Percentiles rank a stretch among this genome's conserved stretches.
Evolutionary conservation across 139 green algal genomes (phyloP).

Genomic region (Desmodesmus armatus): DNA sequence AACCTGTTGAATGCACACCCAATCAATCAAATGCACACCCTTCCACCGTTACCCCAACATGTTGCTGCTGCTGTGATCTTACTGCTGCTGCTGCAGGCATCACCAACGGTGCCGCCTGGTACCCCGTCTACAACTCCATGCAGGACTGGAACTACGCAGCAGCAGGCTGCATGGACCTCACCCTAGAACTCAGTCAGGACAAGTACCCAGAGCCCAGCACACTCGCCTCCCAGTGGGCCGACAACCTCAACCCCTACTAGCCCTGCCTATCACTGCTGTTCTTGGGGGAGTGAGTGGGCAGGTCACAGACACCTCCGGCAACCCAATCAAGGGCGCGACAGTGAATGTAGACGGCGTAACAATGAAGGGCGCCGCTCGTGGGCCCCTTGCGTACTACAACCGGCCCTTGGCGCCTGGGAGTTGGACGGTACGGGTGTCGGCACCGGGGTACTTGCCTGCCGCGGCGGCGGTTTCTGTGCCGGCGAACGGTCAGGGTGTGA

Average conservation of each 20-base stretch:
- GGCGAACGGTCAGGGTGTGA: neutral
- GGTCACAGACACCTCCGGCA: neutral
- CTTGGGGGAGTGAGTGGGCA: slow-evolving; percentile 54
- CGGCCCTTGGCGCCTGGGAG: slow-evolving; percentile 72
- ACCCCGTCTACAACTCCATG: slow-evolving; percentile 88
- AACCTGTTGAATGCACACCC: too few species aligned
- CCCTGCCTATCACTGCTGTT: slow-evolving; percentile 56
- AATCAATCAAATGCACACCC: too few species aligned
- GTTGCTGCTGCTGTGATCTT: too few species aligned
- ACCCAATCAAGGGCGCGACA: neutral
- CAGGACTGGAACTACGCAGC: slow-evolving; percentile 58
- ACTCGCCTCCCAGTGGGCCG: slow-evolving; percentile 68
- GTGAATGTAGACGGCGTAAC: slow-evolving; percentile 57
- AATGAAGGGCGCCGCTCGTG: neutral
- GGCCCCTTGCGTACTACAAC: slow-evolving; percentile 58
- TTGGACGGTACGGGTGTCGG: slow-evolving; percentile 57
- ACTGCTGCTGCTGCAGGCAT: slow-evolving; percentile 64
- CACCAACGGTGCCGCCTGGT: slow-evolving; percentile 91
- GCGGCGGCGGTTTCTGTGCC: slow-evolving; percentile 13
- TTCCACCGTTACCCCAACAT: too few species aligned
- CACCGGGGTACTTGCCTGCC: neutral
- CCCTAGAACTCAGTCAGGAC: slow-evolving; percentile 83
- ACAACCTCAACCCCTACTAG: slow-evolving; percentile 78
- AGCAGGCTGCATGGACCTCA: slow-evolving; percentile 82
- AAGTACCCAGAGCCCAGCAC: slow-evolving; percentile 75